Evolutionary conservation across 257 asterid genomes (phyloP).

Genomic region (Nicotiana noctiflora): DNA sequence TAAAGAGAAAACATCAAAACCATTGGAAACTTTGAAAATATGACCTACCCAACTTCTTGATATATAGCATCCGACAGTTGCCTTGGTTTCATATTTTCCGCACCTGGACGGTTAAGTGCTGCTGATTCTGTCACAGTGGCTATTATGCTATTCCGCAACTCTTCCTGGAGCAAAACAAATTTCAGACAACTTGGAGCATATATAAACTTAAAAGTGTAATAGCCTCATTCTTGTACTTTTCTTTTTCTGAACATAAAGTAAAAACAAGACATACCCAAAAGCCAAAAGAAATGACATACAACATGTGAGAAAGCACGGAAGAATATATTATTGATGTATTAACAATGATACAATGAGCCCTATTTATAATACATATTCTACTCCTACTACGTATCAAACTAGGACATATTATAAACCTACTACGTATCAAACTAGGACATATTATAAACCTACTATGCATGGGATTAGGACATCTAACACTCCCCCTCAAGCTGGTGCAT

Average conservation of each 20-base stretch:
- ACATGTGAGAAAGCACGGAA: no score
- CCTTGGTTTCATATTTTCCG: constrained; percentile 77
- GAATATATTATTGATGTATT: no score
- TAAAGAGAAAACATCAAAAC: background rate
- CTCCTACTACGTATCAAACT: no score
- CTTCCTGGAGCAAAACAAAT: constrained; percentile 37
- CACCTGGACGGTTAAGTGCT: constrained; percentile 68
- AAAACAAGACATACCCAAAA: background rate
- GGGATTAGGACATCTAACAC: no score
- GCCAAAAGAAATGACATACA: background rate
- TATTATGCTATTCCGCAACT: constrained; percentile 51
- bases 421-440: no score
- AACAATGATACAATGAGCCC: no score
- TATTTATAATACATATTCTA: no score
- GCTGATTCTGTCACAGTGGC: constrained; percentile 67
- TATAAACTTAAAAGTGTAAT: background rate
- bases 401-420: no score
- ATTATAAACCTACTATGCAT: no score
- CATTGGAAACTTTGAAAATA: background rate
- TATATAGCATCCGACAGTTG: constrained; percentile 96
- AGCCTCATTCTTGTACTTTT: background rate
- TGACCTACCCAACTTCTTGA: constrained; percentile 80
- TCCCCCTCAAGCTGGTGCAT: no score
- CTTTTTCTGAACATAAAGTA: background rate
- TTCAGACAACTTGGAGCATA: background rate